Percentiles rank a stretch among this genome's conserved stretches.
Evolutionary conservation across 768 basidiomycete species (phyloP).

Genomic region (Suillus spraguei): DNA sequence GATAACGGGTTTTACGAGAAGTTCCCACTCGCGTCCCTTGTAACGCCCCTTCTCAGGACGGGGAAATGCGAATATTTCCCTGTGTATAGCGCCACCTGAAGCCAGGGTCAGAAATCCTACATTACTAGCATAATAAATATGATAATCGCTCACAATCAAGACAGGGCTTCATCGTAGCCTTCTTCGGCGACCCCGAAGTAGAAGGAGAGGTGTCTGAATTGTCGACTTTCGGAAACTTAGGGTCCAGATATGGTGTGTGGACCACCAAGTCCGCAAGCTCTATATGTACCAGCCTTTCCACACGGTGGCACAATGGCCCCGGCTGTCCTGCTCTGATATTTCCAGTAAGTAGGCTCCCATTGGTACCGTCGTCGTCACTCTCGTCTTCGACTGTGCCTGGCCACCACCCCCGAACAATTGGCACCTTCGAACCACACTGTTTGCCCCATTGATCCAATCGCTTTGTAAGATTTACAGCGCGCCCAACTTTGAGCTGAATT

Average conservation of each 20-base stretch:
- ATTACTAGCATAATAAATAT: slow-evolving; percentile 30
- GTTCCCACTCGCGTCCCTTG: slow-evolving; percentile 73
- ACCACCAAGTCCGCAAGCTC: slow-evolving; percentile 72
- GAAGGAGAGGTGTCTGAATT: slow-evolving; percentile 23
- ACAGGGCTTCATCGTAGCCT: slow-evolving; percentile 33
- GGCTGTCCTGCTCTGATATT: slow-evolving; percentile 61
- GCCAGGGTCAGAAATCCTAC: slow-evolving; percentile 4
- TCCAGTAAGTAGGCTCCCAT: slow-evolving; percentile 61
- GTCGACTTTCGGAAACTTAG: slow-evolving; percentile 45
- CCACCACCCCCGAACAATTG: slow-evolving; percentile 74
- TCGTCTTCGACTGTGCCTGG: slow-evolving; percentile 53
- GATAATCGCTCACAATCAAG: slow-evolving; percentile 43
- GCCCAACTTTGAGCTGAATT: slow-evolving; percentile 78
- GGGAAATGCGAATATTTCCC: slow-evolving; percentile 78
- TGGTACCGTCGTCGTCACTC: slow-evolving; percentile 35
- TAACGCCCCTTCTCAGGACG: slow-evolving; percentile 54
- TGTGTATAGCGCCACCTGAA: slow-evolving; percentile 61
- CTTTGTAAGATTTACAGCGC: slow-evolving; percentile 71
- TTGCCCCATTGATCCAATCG: slow-evolving; percentile 81
- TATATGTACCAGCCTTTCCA: slow-evolving; percentile 80
- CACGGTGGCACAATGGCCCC: slow-evolving; percentile 68
- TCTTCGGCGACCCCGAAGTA: slow-evolving; percentile 24
- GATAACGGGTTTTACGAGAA: slow-evolving; percentile 72
- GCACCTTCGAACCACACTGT: slow-evolving; percentile 78
- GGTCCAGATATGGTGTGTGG: slow-evolving; percentile 60